Evolutionary conservation across 2,329 filamentous ascomycete species (phyloP).

Genomic region (Aspergillus awamori): DNA sequence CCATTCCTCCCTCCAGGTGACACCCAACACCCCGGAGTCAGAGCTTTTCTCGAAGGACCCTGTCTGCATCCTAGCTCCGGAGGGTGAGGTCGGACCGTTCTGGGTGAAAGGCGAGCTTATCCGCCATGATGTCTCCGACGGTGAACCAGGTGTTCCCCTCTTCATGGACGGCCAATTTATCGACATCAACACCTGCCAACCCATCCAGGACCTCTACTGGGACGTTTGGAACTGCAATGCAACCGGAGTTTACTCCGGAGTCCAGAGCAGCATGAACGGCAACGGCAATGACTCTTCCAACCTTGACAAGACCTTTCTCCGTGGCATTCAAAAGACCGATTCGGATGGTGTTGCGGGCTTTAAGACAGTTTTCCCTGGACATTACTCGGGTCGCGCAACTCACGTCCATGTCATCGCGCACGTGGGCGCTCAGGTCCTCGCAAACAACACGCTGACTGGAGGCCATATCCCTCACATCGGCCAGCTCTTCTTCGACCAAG

Average conservation of each 20-base stretch:
- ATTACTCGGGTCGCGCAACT: constrained; percentile 43
- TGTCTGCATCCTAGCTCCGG: constrained; percentile 52
- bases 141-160: constrained; percentile 39
- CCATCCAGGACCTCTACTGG: constrained; percentile 35
- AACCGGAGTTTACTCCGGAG: constrained; percentile 32
- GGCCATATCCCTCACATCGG: constrained; percentile 60
- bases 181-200: constrained; percentile 44
- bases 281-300: constrained; percentile 32
- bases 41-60: constrained; percentile 3
- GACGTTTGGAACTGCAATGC: constrained; percentile 43
- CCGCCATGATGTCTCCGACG: constrained; percentile 39
- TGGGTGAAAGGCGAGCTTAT: constrained; percentile 45
- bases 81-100: constrained; percentile 53
- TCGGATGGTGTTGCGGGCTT: constrained; percentile 47
- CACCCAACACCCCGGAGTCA: neutral
- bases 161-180: constrained; percentile 45
- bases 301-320: constrained; percentile 45
- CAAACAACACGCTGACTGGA: constrained; percentile 45
- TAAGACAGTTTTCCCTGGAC: constrained; percentile 47
- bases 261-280: constrained; percentile 29
- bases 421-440: constrained; percentile 31
- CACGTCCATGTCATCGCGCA: constrained; percentile 36
- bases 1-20: neutral
- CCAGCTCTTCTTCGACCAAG: constrained; percentile 65
- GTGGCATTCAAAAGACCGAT: constrained; percentile 49